Base-by-base conservation (phyloP, 2,329 filamentous ascomycete species). In the Ceratocystis eucalypticola region DNA sequence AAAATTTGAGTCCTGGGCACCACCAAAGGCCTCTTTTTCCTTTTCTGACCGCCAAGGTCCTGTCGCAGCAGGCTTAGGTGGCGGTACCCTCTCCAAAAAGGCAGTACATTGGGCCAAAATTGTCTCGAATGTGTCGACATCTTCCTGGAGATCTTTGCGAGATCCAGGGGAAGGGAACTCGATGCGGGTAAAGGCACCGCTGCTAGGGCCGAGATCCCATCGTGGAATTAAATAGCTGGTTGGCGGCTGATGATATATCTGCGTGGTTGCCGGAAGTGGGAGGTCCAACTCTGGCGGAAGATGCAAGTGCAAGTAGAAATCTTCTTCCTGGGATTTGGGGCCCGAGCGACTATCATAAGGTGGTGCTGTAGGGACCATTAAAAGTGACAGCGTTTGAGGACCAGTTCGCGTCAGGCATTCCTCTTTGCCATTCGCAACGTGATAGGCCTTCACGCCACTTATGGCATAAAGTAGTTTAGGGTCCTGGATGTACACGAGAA, bases 71-170 rank as follows among this genome's bases (percentile, higher is more conserved):
- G 73, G 69, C 69, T 75, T 77, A 8, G 83, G 86, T 5, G 89
- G 85, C 50, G 86, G 80, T 8, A 89, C 87, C 57, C 91, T 85
- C 75, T 97, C 93, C 3, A 96, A 83, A 75, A 99, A 97, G 1
- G 93, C 90, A 1, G 93, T 97, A 76, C 93, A 97, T 77, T 97
- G 91, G n/a, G 93, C 93, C 63, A 97, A 81, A 70, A 97, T 97
- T 2, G 93, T 96, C 79, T 97, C 93, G 72, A 96, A 97, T 0
- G 93, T 97, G 74, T 96, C 91, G 53, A 96, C 81, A 74, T 96
- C 93, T 74, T 97, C 92, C 75, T 96, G 91, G 0, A 89, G 83
- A 30, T 89, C 87, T 44, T 83, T 80, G 44, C 89, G 86, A 68
- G 80, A 85, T 22, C 89, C 89, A 28, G 88, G 78, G 2, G 81